Base-by-base conservation (phyloP, 768 basidiomycete species). In the Lepiota brunneoincarnata region DNA sequence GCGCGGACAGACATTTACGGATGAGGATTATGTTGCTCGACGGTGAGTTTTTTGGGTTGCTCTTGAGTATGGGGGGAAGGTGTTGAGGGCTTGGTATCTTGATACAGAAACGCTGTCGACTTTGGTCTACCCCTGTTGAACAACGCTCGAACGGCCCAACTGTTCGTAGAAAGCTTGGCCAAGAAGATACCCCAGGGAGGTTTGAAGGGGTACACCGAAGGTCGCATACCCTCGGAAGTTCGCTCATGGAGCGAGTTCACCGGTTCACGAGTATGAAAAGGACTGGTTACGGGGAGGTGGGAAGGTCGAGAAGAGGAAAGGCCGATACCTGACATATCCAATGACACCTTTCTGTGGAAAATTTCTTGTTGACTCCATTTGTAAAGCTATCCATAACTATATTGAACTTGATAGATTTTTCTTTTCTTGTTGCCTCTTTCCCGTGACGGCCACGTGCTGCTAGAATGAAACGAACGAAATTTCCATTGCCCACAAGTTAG, bases 1-100 rank as follows among this genome's bases (percentile, higher is more conserved):
- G 51, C 86, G 93, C 5, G 95, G 87, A 31, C 75, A 72, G 38
- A 83, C 84, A 61, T 83, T 86, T 11, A 76, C 84, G 11, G 97
- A 98, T 66, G 92, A 98, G 66, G 94, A 98, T 63, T 99, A 99
- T 63, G 95, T 98, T 43, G 96, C 97, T 51, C 82, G 97, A 66
- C 80, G 89, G 85, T 89, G 64, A 61, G 82, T 76, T 53, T 18
- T 38, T 11, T 50, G 31, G 38, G 43, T 49, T 53, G 28, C 51
- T 47, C 31, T 39, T 23, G 24, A 44, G 38, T 36, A 18, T 35
- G 49, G 31, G 20, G 15, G 54, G n/a, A n/a, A 15, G n/a, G 15
- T 56, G n/a, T 52, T 56, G 38, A 53, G 40, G 9, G 17, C 43
- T 40, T 42, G 60, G 12, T 31, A 51, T 34, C 57, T 43, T 31